phyloP scores from a whole-genome alignment of 768 basidiomycete genomes.

The Tricholoma sp. region DNA sequence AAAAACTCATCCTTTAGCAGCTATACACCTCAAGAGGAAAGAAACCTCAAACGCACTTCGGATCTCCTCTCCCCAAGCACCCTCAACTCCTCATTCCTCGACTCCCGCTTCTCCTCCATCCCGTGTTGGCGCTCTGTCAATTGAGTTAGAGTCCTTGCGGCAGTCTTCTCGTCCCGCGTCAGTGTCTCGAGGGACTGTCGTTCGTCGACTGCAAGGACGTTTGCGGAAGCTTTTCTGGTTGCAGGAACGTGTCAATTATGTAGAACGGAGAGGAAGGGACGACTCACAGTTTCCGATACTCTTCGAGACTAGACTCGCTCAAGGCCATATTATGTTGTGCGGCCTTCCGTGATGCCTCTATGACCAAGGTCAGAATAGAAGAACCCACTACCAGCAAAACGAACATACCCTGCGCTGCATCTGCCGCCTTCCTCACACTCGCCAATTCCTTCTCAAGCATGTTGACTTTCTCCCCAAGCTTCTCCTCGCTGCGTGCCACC shows the following conservation, averaged over 20 bases:
- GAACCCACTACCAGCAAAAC: background rate
- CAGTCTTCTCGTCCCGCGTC: constrained; percentile 76
- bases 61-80: constrained; percentile 45
- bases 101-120: constrained; percentile 51
- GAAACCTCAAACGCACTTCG: constrained; percentile 40
- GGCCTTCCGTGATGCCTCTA: constrained; percentile 71
- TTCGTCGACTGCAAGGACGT: constrained; percentile 76
- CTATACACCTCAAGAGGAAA: background rate
- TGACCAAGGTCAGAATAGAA: background rate
- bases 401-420: constrained; percentile 69
- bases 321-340: constrained; percentile 74
- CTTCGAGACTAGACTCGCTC: constrained; percentile 77
- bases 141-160: constrained; percentile 56
- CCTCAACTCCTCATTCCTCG: constrained; percentile 49
- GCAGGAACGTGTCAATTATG: background rate
- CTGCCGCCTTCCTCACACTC: constrained; percentile 61
- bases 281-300: constrained; percentile 77
- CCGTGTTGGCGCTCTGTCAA: constrained; percentile 67
- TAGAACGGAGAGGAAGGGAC: background rate
- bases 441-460: constrained; percentile 60
- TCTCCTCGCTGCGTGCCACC: constrained; percentile 49
- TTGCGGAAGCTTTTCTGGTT: constrained; percentile 72
- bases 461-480: constrained; percentile 43
- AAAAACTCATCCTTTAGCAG: background rate
- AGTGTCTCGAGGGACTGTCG: constrained; percentile 82